phyloP scores from a whole-genome alignment of 352 stramenopile species.

The Pseudoperonospora humuli region DNA sequence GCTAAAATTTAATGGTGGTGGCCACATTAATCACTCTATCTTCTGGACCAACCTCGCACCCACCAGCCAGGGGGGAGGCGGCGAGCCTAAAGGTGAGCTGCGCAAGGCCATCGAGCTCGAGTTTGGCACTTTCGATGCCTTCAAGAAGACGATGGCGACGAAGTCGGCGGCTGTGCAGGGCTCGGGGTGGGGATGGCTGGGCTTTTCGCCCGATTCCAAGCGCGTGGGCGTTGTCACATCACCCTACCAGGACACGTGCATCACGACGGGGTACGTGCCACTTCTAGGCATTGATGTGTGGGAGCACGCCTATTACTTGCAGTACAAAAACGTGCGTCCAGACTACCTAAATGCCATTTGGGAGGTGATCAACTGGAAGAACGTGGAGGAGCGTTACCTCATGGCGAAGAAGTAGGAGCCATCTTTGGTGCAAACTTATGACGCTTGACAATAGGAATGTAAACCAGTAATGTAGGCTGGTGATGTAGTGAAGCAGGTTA shows the following conservation, averaged over 20 bases:
- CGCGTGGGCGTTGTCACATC: slow-evolving; percentile 86
- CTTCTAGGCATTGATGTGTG: slow-evolving; percentile 98
- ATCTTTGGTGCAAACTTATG: too few species aligned
- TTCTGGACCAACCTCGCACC: slow-evolving; percentile 97
- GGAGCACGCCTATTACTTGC: slow-evolving; percentile 95
- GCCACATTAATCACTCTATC: slow-evolving; percentile 98
- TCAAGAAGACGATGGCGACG: slow-evolving; percentile 86
- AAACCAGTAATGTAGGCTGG: too few species aligned
- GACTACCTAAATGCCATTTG: slow-evolving; percentile 97
- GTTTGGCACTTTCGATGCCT: slow-evolving; percentile 90
- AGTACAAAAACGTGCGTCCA: slow-evolving; percentile 94
- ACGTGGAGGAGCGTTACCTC: slow-evolving; percentile 72
- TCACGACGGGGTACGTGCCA: slow-evolving; percentile 92
- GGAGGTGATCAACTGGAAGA: slow-evolving; percentile 97
- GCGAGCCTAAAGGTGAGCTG: slow-evolving; percentile 77
- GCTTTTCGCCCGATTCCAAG: slow-evolving; percentile 82
- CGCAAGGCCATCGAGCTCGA: slow-evolving; percentile 85
- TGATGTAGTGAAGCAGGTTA: too few species aligned
- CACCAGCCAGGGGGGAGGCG: slow-evolving; percentile 61
- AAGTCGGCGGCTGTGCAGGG: slow-evolving; percentile 93
- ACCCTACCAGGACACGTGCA: slow-evolving; percentile 94
- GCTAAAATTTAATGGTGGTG: slow-evolving; percentile 97
- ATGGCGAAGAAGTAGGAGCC: slow-evolving; percentile 74
- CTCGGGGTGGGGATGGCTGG: slow-evolving; percentile 97
- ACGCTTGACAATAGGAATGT: too few species aligned